These are phyloP conservation scores for Drosera capensis DNA, from an alignment of 148 eudicot species.

Conservation along the genomic window DNA sequence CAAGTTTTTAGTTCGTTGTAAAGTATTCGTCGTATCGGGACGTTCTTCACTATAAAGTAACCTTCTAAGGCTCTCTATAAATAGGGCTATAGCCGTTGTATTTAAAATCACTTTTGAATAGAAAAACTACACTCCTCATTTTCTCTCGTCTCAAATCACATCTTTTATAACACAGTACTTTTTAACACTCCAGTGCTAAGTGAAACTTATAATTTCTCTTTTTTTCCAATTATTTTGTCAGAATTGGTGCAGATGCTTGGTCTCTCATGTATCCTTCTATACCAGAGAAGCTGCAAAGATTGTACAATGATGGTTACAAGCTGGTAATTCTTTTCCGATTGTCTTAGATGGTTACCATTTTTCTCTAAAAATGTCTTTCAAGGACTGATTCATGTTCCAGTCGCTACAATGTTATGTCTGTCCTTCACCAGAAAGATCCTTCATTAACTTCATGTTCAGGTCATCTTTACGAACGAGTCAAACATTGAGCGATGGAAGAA, in stretches of 20 bases:
- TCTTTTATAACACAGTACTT: no score
- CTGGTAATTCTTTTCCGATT: conserved; percentile 45
- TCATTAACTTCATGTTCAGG: conserved; percentile 21
- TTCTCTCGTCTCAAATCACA: no score
- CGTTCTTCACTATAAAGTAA: no score
- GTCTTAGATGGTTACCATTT: conserved; percentile 1
- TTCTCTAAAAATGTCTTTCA: not conserved
- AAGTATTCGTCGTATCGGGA: no score
- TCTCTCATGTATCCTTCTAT: conserved; percentile 86
- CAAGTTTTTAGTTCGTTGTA: no score
- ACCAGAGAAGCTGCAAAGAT: conserved; percentile 71
- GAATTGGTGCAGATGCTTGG: conserved; percentile 84
- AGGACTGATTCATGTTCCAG: not conserved
- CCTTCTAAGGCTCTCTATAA: no score
- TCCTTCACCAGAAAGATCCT: not conserved
- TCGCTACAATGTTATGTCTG: conserved; percentile 1
- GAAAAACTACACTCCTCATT: no score
- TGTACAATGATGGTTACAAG: conserved; percentile 74
- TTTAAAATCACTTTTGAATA: no score
- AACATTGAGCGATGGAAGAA: conserved; percentile 95
- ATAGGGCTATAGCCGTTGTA: no score
- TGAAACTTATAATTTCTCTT: not conserved
- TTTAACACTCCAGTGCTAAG: not conserved
- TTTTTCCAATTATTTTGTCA: conserved; percentile 14
- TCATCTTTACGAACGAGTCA: conserved; percentile 86